These are phyloP conservation scores for Epichloe typhina DNA, from an alignment of 2,329 filamentous ascomycete genomes.

Conservation along the genomic window DNA sequence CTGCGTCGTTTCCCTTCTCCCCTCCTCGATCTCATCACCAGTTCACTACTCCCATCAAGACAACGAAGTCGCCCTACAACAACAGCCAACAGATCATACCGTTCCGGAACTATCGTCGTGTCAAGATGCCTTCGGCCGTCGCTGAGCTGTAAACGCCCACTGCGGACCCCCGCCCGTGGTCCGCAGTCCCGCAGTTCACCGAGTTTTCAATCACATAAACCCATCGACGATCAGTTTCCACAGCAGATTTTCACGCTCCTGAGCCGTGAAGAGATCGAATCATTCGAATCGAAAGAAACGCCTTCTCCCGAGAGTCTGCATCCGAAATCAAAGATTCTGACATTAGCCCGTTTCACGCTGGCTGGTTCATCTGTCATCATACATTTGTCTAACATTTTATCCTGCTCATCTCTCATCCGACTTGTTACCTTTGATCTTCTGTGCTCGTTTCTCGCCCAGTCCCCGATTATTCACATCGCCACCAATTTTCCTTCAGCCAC, in stretches of 20 bases:
- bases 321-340: constrained; percentile 21
- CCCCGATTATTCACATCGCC: too few relatives aligned
- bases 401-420: neutral
- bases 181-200: constrained; percentile 79
- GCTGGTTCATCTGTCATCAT: constrained; percentile 9
- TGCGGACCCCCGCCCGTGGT: constrained; percentile 49
- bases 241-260: constrained; percentile 37
- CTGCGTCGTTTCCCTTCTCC: constrained; percentile 12
- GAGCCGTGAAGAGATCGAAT: constrained; percentile 11
- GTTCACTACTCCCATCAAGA: constrained; percentile 29
- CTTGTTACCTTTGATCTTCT: neutral
- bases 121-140: constrained; percentile 60
- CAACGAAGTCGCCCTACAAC: constrained; percentile 48
- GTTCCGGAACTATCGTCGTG: constrained; percentile 54
- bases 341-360: constrained; percentile 17
- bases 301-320: constrained; percentile 25
- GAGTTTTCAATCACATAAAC: constrained; percentile 39
- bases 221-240: constrained; percentile 53
- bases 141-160: constrained; percentile 87
- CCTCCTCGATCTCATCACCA: constrained; percentile 18
- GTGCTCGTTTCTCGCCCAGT: neutral
- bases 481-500: neutral
- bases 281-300: constrained; percentile 6
- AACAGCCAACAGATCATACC: constrained; percentile 21
- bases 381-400: neutral